These are phyloP conservation scores for Lachnellula arida DNA, from an alignment of 2,329 filamentous ascomycete species.

Conservation along the genomic window DNA sequence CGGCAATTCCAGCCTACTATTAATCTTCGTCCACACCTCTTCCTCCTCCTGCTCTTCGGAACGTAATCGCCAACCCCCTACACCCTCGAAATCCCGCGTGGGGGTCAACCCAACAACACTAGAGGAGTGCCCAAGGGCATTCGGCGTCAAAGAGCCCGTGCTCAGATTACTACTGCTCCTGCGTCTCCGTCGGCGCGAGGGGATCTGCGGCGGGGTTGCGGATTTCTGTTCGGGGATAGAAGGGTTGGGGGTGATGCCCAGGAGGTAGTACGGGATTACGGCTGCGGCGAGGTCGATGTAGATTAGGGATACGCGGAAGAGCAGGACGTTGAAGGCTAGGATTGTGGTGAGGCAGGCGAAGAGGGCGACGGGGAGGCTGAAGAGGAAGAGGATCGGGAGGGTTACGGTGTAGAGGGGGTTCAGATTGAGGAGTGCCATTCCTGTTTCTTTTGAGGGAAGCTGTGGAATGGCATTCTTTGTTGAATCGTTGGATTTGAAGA, in stretches of 20 bases:
- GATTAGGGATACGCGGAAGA: conserved; percentile 55
- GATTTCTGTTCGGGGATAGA: background rate
- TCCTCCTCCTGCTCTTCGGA: conserved; percentile 36
- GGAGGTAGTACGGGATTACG: conserved; percentile 52
- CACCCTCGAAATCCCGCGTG: conserved; percentile 54
- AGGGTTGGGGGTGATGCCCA: conserved; percentile 12
- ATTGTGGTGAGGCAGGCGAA: conserved; percentile 60
- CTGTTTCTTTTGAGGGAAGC: background rate
- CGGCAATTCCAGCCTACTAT: conserved; percentile 47
- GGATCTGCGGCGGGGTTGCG: conserved; percentile 5
- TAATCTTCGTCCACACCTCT: conserved; percentile 46
- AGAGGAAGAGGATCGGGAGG: conserved; percentile 57
- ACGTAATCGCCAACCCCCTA: conserved; percentile 54
- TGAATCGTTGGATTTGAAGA: background rate
- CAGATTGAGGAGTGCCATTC: conserved; percentile 44
- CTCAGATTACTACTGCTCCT: conserved; percentile 19
- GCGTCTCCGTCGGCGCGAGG: conserved; percentile 11
- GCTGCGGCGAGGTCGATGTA: conserved; percentile 59
- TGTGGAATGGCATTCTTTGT: conserved; percentile 2
- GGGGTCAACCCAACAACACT: conserved; percentile 39
- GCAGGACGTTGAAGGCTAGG: conserved; percentile 56
- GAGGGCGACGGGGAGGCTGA: conserved; percentile 59
- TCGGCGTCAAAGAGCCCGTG: conserved; percentile 26
- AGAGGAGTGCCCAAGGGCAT: conserved; percentile 19
- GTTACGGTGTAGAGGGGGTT: conserved; percentile 52